Base-by-base conservation (phyloP, 1,284 basidiomycete genomes). In the Pseudozyma flocculosa region DNA sequence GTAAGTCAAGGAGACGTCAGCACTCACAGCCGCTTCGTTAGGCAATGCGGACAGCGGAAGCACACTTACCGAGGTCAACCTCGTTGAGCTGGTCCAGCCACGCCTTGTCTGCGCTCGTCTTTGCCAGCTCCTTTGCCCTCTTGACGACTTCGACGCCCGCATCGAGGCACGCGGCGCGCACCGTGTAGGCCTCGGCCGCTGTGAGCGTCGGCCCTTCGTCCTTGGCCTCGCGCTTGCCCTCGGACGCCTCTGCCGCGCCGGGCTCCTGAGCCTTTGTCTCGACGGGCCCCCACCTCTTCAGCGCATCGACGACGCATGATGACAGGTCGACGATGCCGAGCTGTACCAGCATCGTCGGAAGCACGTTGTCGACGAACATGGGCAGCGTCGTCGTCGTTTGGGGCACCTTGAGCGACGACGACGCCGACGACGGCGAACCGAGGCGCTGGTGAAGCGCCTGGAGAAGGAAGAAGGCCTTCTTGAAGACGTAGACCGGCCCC, bases 391-490 rank as follows among this genome's bases (percentile, higher is more conserved):
- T 37, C 10, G 17, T 14, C 19, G 87, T 78, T 34, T 81, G 75
- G 2, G 54, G 64, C 11, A 66, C 36, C 88, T 34, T 3, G n/a
- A 43, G 18, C 2, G 23, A 24, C 4, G 54, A 44, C 1, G 26
- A 29, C 5, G 26, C 7, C 7, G 26, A 7, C 5, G 26, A 11
- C 7, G 26, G 26, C 30, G 30, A 10, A 13, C 10, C 4, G n/a
- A 71, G 50, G 0, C 87, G 84, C 36, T 87, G 76, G 18, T 79
- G 79, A 48, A 92, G 80, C 8, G 85, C 85, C 57, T 88, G 84
- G 39, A 92, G 80, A 38, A 93, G 83, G 78, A 91, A 89, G 26
- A 93, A 81, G 2, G 88, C 90, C 72, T 92, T 92, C 78, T 92
- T 92, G 82, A 90, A 89, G 72, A 89, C 84, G 78, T 89, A 92